Evolutionary conservation across 257 asterid genomes (phyloP).

Genomic region (Lantana camara): DNA sequence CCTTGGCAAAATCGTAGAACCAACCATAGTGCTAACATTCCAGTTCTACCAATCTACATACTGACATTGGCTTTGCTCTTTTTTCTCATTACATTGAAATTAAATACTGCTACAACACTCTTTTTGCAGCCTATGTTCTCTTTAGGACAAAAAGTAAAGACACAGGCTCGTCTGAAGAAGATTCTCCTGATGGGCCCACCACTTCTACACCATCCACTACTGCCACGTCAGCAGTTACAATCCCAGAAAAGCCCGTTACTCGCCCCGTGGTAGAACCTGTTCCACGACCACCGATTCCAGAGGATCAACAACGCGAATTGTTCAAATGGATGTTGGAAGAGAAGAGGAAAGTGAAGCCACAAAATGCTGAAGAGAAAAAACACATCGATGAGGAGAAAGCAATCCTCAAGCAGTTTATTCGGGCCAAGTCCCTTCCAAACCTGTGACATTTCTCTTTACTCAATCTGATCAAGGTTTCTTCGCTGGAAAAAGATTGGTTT

Average conservation of each 20-base stretch:
- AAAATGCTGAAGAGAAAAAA: conserved; percentile 68
- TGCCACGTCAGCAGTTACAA: conserved; percentile 23
- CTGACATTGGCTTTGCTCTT: conserved; percentile 2
- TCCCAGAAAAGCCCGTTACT: conserved; percentile 34
- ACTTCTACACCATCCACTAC: conserved; percentile 37
- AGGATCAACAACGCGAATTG: conserved; percentile 70
- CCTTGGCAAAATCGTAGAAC: neutral
- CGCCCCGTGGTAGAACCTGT: conserved; percentile 38
- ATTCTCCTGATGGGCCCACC: conserved; percentile 35
- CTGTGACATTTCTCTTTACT: conserved; percentile 30
- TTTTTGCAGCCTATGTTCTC: conserved; percentile 61
- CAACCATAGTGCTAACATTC: neutral
- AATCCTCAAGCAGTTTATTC: conserved; percentile 74
- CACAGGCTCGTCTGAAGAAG: conserved; percentile 35
- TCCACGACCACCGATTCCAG: conserved; percentile 61
- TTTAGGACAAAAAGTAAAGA: conserved; percentile 54
- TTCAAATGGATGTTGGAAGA: conserved; percentile 86
- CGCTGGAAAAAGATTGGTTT: conserved; percentile 14
- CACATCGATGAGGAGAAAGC: conserved; percentile 91
- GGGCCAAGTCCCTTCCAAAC: conserved; percentile 61
- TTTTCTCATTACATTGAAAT: neutral
- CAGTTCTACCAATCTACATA: too few relatives aligned
- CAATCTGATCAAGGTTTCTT: conserved; percentile 25
- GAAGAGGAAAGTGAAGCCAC: conserved; percentile 75
- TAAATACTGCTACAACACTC: neutral